These are phyloP conservation scores for Escovopsis sp. DNA, from an alignment of 2,329 filamentous ascomycete species.

Conservation along the genomic window DNA sequence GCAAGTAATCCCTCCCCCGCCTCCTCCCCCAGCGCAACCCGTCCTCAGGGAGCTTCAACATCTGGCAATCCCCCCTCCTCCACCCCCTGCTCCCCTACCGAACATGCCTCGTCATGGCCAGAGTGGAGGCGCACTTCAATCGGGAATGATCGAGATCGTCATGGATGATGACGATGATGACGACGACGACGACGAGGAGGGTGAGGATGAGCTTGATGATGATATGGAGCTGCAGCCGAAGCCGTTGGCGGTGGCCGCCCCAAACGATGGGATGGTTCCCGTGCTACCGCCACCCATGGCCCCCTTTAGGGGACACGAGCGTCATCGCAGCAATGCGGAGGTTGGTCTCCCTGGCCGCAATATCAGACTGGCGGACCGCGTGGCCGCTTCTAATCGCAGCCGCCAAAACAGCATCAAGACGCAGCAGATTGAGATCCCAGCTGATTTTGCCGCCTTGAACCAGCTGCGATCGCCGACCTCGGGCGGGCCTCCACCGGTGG, in stretches of 20 bases:
- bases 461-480: conserved; percentile 16
- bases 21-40: conserved; percentile 36
- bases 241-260: conserved; percentile 16
- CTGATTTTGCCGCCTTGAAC: conserved; percentile 25
- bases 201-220: too few relatives aligned
- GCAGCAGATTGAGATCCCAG: conserved; percentile 19
- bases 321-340: conserved; percentile 41
- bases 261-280: conserved; percentile 29
- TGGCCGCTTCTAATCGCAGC: conserved; percentile 44
- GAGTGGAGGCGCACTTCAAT: conserved; percentile 31
- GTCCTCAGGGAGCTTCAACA: conserved; percentile 50
- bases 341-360: conserved; percentile 16
- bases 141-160: conserved; percentile 50
- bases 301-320: conserved; percentile 33
- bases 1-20: too few relatives aligned
- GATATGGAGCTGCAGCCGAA: too few relatives aligned
- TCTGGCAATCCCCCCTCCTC: conserved; percentile 44
- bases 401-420: conserved; percentile 27
- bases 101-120: conserved; percentile 23
- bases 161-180: conserved; percentile 51
- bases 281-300: conserved; percentile 31
- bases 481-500: conserved; percentile 17
- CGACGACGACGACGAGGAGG: too few relatives aligned
- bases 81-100: conserved; percentile 44
- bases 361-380: conserved; percentile 26